A percentile compares a stretch with the other conserved stretches of the same genome.
Conservation (phyloP, 768 basidiomycete species). For the Podaxis pistillaris region DNA sequence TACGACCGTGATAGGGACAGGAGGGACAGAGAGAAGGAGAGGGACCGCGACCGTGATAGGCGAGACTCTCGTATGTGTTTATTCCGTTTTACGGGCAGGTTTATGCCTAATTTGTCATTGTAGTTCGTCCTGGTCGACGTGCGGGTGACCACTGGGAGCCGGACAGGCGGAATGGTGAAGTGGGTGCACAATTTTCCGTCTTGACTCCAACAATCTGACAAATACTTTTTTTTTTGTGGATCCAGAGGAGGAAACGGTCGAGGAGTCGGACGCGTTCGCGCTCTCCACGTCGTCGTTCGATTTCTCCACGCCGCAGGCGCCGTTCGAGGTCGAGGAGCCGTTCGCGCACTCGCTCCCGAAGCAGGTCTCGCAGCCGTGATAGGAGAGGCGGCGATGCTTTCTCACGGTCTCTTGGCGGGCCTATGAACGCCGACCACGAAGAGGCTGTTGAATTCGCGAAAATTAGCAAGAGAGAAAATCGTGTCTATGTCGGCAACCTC, state of each 20-base stretch:
- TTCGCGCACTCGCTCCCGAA: constrained; percentile 38
- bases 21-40: constrained; percentile 38
- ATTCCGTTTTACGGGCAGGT: not conserved
- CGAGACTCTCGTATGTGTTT: constrained; percentile 55
- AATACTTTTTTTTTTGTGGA: not conserved
- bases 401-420: constrained; percentile 79
- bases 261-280: constrained; percentile 67
- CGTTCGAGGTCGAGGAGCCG: constrained; percentile 42
- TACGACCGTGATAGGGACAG: constrained; percentile 42
- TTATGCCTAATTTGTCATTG: not conserved
- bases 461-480: constrained; percentile 95
- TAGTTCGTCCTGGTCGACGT: constrained; percentile 42
- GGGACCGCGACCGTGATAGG: constrained; percentile 34
- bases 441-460: constrained; percentile 96
- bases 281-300: constrained; percentile 61
- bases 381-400: constrained; percentile 64
- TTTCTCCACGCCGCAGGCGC: constrained; percentile 62
- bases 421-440: constrained; percentile 88
- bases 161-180: constrained; percentile 71
- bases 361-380: constrained; percentile 67
- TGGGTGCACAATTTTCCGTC: constrained; percentile 32
- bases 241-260: constrained; percentile 66
- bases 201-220: constrained; percentile 6
- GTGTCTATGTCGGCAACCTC: constrained; percentile 98
- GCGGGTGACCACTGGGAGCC: constrained; percentile 84